Conservation (phyloP, 305 asterid species). For the Fraxinus baroniana region DNA sequence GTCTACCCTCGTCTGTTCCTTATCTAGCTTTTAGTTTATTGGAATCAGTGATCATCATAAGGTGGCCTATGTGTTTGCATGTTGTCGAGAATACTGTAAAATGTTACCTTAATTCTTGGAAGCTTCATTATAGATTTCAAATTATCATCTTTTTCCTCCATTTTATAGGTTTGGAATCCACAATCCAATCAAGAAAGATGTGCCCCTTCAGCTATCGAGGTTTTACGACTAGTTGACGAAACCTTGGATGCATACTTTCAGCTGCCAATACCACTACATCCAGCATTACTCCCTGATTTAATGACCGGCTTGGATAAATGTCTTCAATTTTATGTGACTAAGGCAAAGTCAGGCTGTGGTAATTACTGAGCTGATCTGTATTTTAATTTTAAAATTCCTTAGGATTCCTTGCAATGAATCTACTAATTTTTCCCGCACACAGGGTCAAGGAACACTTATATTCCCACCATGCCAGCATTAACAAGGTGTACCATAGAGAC, state of each 20-base stretch:
- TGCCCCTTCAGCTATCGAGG: conserved; percentile 89
- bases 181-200: conserved; percentile 74
- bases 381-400: background rate
- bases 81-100: background rate
- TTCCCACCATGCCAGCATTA: conserved; percentile 87
- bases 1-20: background rate
- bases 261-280: conserved; percentile 95
- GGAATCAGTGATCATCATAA: background rate
- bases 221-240: conserved; percentile 77
- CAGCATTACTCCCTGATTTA: conserved; percentile 83
- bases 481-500: conserved; percentile 73
- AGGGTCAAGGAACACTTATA: conserved; percentile 75
- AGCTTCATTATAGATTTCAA: background rate
- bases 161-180: conserved; percentile 77
- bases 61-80: background rate
- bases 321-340: conserved; percentile 75
- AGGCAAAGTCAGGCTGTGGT: conserved; percentile 92
- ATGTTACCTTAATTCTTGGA: background rate
- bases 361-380: conserved; percentile 26
- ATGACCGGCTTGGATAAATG: conserved; percentile 81
- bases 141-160: background rate
- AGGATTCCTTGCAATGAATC: conserved; percentile 9
- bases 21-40: background rate
- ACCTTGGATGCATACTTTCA: conserved; percentile 84
- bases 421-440: conserved; percentile 15